Evolutionary conservation across 345 rosid species (phyloP), one percentile per base, ranked within the genome.

Genomic region (Linum lewisii): DNA sequence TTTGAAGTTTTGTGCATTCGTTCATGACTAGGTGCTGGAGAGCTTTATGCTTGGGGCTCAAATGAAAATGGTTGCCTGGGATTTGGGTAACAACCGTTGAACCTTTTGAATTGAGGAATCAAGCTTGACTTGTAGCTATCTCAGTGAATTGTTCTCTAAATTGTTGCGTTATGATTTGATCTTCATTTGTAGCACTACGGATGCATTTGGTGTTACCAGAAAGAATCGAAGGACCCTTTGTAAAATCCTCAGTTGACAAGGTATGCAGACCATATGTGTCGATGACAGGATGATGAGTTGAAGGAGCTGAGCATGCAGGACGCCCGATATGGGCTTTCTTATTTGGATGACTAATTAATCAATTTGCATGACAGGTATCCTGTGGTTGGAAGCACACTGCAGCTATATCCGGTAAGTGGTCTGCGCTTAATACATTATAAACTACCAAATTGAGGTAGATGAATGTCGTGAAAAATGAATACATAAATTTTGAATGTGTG

Each of bases 361-460:
- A 2, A 26, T 26, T 15, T 8, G 16, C 9, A 18, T 52, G 55
- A 59, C 85, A 91, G 85, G 95, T 88, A 57, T 86, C 96, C 57
- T 92, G 98, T 77, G 98, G 98, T 42, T 91, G 96, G 98, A 92
- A 88, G 82, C 98, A 92, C 68, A 92, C 95, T 34, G 95, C 96
- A 50, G 96, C 90, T 24, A 83, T 92, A 65, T 83, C 98, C 54
- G 88, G 98, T 84, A 78, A 63, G 82, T 22, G 57, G 15, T 38
- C 16, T 38, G 11, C 16, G 45, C 45, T 38, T 38, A 38, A 6
- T 38, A 38, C n/a, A 1, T 15, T 38, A 6, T 5, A 8, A 2
- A 38, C 16, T 38, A 5, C 16, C 13, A 10, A 9, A 15, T 8
- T 38, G 16, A 38, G 45, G 14, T 34, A 38, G 45, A 38, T 25